phyloP scores from a whole-genome alignment of 2,329 filamentous ascomycete species.

The Neonectria coccinea region DNA sequence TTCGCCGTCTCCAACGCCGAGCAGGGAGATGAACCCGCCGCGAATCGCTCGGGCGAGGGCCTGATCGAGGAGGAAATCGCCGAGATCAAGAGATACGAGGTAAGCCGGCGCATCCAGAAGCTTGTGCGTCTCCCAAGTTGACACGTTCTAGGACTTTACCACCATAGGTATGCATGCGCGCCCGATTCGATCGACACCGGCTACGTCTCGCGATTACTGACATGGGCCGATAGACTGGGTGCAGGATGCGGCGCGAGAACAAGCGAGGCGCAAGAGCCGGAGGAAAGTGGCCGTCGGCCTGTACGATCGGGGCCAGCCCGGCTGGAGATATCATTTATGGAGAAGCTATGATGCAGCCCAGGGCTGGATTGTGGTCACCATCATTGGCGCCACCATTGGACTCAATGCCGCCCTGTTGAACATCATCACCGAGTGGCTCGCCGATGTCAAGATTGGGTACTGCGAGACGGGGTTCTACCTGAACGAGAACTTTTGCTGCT shows the following conservation, averaged over 20 bases:
- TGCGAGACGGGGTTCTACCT: constrained; percentile 96
- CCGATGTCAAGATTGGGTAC: constrained; percentile 95
- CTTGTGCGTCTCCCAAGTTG: constrained; percentile 44
- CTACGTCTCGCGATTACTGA: constrained; percentile 47
- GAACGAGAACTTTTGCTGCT: constrained; percentile 98
- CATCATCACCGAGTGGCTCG: constrained; percentile 96
- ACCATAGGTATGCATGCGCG: constrained; percentile 75
- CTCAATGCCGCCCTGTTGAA: constrained; percentile 93
- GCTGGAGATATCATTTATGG: constrained; percentile 84
- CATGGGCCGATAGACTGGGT: constrained; percentile 79
- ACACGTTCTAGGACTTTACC: constrained; percentile 78
- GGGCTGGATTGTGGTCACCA: constrained; percentile 96
- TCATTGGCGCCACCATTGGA: constrained; percentile 93
- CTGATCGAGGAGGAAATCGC: constrained; percentile 94
- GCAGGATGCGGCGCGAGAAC: constrained; percentile 93
- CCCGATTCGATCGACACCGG: constrained; percentile 26
- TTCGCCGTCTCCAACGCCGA: constrained; percentile 75
- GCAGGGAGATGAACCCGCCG: constrained; percentile 66
- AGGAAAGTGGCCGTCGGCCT: constrained; percentile 78
- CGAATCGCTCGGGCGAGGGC: constrained; percentile 68
- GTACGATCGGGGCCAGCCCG: constrained; percentile 75
- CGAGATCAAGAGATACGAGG: constrained; percentile 97
- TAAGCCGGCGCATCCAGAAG: constrained; percentile 47
- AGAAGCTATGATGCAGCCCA: constrained; percentile 96
- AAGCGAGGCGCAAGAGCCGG: constrained; percentile 81